Evolutionary conservation across 345 rosid species (phyloP).

Genomic region (Hevea brasiliensis): DNA sequence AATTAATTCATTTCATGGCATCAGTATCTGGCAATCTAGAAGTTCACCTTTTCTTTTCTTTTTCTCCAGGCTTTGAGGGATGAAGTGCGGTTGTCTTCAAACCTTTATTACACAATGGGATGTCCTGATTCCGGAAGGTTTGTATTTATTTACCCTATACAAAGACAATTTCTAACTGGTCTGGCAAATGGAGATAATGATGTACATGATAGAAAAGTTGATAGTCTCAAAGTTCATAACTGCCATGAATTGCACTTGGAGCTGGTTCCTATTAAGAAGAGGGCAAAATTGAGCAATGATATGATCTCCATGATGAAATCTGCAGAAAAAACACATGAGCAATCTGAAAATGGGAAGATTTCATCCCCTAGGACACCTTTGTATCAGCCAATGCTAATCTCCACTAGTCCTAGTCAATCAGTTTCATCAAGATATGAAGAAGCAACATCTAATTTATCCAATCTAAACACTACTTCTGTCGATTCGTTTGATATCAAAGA

Average conservation of each 20-base stretch:
- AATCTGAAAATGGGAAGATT: slow-evolving; percentile 35
- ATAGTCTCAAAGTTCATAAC: slow-evolving; percentile 32
- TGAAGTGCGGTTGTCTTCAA: slow-evolving; percentile 60
- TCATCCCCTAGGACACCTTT: slow-evolving; percentile 64
- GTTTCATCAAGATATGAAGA: slow-evolving; percentile 43
- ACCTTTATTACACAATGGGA: slow-evolving; percentile 68
- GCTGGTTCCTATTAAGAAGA: slow-evolving; percentile 42
- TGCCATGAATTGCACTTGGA: slow-evolving; percentile 70
- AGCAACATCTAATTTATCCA: slow-evolving; percentile 29
- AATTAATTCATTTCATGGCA: neutral
- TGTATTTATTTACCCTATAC: slow-evolving; percentile 60
- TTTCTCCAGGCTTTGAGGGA: slow-evolving; percentile 53
- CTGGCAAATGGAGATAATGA: slow-evolving; percentile 27
- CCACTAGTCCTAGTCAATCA: slow-evolving; percentile 32
- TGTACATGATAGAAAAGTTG: slow-evolving; percentile 12
- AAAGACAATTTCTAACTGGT: slow-evolving; percentile 34
- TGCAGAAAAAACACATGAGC: slow-evolving; percentile 31
- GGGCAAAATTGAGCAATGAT: slow-evolving; percentile 22
- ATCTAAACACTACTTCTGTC: slow-evolving; percentile 19
- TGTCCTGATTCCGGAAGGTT: slow-evolving; percentile 56
- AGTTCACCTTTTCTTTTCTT: neutral
- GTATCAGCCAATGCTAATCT: slow-evolving; percentile 37
- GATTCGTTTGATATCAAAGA: slow-evolving; percentile 50
- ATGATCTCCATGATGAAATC: slow-evolving; percentile 33
- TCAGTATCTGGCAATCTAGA: neutral